These are phyloP conservation scores for Pistacia integerrima DNA, from an alignment of 345 rosid species.

Conservation along the genomic window DNA sequence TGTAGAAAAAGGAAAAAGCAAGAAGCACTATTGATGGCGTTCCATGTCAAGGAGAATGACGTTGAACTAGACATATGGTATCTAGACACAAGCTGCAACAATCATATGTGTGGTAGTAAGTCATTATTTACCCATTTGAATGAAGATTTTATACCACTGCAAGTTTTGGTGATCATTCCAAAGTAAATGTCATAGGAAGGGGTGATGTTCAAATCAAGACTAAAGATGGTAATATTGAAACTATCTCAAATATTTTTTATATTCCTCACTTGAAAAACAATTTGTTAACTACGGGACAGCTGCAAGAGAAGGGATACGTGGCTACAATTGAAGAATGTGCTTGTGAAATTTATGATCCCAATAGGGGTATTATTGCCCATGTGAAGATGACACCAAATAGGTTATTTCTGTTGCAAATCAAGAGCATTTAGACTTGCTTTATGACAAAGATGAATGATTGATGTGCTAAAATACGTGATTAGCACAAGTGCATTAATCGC, in stretches of 20 bases:
- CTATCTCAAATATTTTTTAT: not conserved
- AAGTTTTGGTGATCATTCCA: not conserved
- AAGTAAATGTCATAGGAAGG: not conserved
- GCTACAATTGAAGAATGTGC: not conserved
- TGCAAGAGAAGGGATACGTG: not conserved
- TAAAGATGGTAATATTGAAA: not conserved
- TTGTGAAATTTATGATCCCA: too few species aligned
- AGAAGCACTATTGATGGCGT: not conserved
- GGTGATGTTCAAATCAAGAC: not conserved
- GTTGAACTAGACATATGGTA: not conserved
- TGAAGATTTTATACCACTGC: not conserved
- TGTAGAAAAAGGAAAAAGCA: not conserved
- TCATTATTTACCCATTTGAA: not conserved
- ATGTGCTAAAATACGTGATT: too few species aligned
- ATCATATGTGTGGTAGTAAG: not conserved
- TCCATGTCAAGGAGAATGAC: not conserved
- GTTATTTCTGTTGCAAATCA: not conserved
- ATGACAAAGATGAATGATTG: not conserved
- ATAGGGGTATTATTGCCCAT: too few species aligned
- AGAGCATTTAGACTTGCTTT: not conserved
- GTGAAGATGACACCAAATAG: not conserved
- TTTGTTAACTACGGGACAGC: not conserved
- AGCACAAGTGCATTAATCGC: too few species aligned
- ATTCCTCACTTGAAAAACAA: not conserved
- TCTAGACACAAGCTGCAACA: not conserved